Base-by-base conservation (phyloP, 78 protist species). In the Tieghemostelium lacteum region DNA sequence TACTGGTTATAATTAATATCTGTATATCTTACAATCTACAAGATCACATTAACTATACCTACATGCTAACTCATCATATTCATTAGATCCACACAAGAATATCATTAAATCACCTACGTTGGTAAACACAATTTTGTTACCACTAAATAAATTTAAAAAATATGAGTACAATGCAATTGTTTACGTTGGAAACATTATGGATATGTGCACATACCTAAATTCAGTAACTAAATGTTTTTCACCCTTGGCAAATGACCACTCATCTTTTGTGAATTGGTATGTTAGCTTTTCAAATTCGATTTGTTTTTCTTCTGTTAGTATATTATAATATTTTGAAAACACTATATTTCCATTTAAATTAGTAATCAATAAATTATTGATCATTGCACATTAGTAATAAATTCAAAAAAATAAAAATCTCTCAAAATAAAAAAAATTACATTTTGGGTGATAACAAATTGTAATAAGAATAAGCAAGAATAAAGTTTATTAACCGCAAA, bases 241-340 rank as follows among this genome's bases (percentile, higher is more conserved):
- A 58, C 40, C 58, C 62, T 83, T 83, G 37, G 89, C 26, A 33
- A 34, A 37, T 26, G 20, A 12, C 89, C 89, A 83, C 33, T 83
- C 89, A 36, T 83, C 89, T 58, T 83, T 83, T 16, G 89, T 83
- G 10, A 69, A 57, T 57, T 83, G 89, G 69, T 83, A 83, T 24
- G 69, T 31, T 52, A 69, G 50, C 14, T 83, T 83, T 42, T 83
- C 89, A 66, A 57, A 83, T 14, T 83, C 89, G 2, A 42, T 54
- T 60, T 83, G 89, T 42, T 69, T 83, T 36, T 83, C 89, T 45
- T 83, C 89, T 22, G 8, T 69, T 24, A 69, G 3, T n/a, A 64
- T 42, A 29, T 61, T 83, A 40, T 83, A 83, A 29, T 83, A 58
- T 57, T 83, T 83, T 58, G 89, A 66, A 39, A 83, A 83, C n/a